These are phyloP conservation scores for Botrytis elliptica DNA, from an alignment of 2,329 filamentous ascomycete species.

Conservation along the genomic window DNA sequence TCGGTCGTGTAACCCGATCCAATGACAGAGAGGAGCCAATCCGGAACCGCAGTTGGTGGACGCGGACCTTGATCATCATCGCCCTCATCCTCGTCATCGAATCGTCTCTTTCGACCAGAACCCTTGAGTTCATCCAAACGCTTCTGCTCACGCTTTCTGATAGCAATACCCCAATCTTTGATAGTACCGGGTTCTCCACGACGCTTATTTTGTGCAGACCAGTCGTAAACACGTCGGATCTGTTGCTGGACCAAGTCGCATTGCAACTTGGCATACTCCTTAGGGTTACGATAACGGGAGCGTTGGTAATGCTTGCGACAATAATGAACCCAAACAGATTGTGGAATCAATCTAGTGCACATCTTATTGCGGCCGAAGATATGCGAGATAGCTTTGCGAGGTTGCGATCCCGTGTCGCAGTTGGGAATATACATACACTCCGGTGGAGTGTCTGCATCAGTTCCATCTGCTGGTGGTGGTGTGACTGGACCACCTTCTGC, in stretches of 20 bases:
- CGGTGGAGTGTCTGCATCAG: constrained; percentile 9
- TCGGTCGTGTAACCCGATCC: constrained; percentile 39
- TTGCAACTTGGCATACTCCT: constrained; percentile 60
- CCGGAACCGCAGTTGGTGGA: constrained; percentile 38
- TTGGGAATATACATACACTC: constrained; percentile 55
- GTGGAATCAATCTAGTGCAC: constrained; percentile 68
- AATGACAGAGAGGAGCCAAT: constrained; percentile 38
- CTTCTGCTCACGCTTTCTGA: constrained; percentile 64
- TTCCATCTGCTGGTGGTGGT: constrained; percentile 28
- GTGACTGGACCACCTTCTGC: constrained; percentile 27
- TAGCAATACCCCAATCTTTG: constrained; percentile 58
- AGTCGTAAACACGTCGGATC: constrained; percentile 60
- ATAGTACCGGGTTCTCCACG: constrained; percentile 47
- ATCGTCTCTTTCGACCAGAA: constrained; percentile 33
- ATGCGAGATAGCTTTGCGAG: constrained; percentile 76
- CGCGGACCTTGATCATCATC: constrained; percentile 30
- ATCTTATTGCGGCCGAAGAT: constrained; percentile 82
- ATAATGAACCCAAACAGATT: constrained; percentile 69
- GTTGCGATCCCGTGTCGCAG: constrained; percentile 59
- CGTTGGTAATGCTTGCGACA: constrained; percentile 85
- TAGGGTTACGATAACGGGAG: constrained; percentile 64
- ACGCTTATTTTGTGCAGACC: constrained; percentile 54
- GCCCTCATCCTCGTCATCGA: constrained; percentile 31
- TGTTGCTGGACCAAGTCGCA: constrained; percentile 63
- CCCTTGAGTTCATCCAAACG: constrained; percentile 47